These are phyloP conservation scores for Cercospora sp. DNA, from an alignment of 2,329 filamentous ascomycete species.

Conservation along the genomic window DNA sequence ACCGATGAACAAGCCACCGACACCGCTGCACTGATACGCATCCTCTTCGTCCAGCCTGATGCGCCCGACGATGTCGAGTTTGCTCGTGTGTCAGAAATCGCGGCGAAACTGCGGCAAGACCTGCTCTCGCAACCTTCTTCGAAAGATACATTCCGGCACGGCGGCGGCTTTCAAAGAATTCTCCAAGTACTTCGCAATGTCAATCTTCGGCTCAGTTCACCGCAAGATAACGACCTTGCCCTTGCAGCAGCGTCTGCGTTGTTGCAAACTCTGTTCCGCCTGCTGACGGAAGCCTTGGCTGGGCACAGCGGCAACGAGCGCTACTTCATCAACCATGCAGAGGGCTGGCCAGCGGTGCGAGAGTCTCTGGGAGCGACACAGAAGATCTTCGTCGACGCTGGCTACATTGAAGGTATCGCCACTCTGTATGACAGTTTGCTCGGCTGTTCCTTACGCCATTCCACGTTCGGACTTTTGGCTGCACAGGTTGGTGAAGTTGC, in stretches of 20 bases:
- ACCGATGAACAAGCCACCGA: conserved; percentile 31
- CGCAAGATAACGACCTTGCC: conserved; percentile 14
- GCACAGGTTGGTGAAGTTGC: neutral
- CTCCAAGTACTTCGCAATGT: conserved; percentile 26
- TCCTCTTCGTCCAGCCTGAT: conserved; percentile 24
- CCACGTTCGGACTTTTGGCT: neutral
- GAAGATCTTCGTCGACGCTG: neutral
- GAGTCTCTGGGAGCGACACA: conserved; percentile 63
- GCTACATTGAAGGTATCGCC: neutral
- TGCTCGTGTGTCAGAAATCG: conserved; percentile 22
- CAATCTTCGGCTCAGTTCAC: conserved; percentile 19
- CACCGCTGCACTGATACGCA: conserved; percentile 30
- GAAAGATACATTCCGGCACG: conserved; percentile 38
- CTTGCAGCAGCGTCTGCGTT: conserved; percentile 1
- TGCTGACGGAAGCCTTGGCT: conserved; percentile 73
- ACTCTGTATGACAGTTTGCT: conserved; percentile 20
- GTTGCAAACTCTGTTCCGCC: conserved; percentile 35
- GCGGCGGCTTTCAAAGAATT: conserved; percentile 34
- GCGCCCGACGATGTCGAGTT: conserved; percentile 23
- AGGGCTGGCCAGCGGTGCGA: conserved; percentile 76
- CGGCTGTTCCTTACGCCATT: conserved; percentile 19
- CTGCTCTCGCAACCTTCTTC: conserved; percentile 22
- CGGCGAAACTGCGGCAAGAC: conserved; percentile 27
- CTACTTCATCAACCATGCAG: conserved; percentile 77
- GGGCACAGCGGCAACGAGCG: conserved; percentile 82